A percentile compares a stretch with the other conserved stretches of the same genome.
These are phyloP conservation scores for Torulaspora indica DNA, from an alignment of 805 yeast species.

Conservation along the genomic window DNA sequence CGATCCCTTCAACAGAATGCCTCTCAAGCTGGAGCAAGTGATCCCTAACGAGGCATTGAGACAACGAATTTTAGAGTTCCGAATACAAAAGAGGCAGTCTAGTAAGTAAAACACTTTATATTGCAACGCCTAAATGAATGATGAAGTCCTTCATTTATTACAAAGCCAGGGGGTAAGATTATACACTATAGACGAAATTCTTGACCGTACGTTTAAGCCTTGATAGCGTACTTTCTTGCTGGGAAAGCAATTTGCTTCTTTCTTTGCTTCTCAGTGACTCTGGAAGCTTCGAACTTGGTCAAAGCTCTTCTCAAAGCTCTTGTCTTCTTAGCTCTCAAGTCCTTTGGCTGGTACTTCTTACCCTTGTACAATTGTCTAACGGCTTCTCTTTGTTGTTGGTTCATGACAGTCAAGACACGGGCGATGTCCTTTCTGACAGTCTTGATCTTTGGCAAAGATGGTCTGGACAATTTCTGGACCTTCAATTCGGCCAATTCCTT, in stretches of 20 bases:
- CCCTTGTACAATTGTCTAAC: constrained; percentile 93
- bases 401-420: constrained; percentile 93
- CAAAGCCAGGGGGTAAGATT: constrained; percentile 25
- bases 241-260: constrained; percentile 96
- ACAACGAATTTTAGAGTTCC: constrained; percentile 55
- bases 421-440: constrained; percentile 98
- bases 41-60: constrained; percentile 69
- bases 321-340: constrained; percentile 98
- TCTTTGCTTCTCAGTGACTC: constrained; percentile 80
- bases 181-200: constrained; percentile 18
- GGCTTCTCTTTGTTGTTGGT: constrained; percentile 91
- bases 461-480: constrained; percentile 90
- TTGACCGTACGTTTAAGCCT: constrained; percentile 60
- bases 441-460: constrained; percentile 93
- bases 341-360: constrained; percentile 96
- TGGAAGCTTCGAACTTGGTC: constrained; percentile 78
- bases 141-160: constrained; percentile 8
- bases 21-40: constrained; percentile 84
- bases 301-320: constrained; percentile 98
- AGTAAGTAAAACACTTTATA: neutral
- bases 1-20: constrained; percentile 95
- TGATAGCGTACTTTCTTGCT: constrained; percentile 96
- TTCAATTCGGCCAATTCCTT: constrained; percentile 93
- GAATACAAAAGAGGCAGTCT: constrained; percentile 39
- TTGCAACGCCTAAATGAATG: constrained; percentile 6